Percentiles rank a stretch among this genome's conserved stretches.
These are phyloP conservation scores for Xylariaceae sp. DNA, from an alignment of 2,329 filamentous ascomycete genomes.

Conservation along the genomic window DNA sequence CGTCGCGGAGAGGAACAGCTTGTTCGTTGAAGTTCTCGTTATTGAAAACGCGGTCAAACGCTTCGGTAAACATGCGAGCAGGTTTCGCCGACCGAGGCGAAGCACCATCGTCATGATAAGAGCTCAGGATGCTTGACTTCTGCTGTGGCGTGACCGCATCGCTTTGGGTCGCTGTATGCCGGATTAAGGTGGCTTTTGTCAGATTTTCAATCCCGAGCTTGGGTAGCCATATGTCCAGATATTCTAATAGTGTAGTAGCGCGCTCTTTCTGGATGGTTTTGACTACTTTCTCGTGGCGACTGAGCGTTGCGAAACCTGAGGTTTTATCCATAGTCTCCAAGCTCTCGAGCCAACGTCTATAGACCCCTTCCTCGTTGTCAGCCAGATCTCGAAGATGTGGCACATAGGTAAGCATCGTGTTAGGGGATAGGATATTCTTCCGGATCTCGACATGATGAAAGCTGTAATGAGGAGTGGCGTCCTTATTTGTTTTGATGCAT, in stretches of 20 bases:
- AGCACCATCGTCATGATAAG: slow-evolving; percentile 40
- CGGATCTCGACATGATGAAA: slow-evolving; percentile 58
- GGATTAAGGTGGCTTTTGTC: slow-evolving; percentile 49
- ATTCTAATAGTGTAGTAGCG: slow-evolving; percentile 48
- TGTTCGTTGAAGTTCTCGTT: slow-evolving; percentile 32
- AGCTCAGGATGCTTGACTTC: slow-evolving; percentile 48
- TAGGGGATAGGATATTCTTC: slow-evolving; percentile 57
- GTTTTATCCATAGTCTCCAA: slow-evolving; percentile 55
- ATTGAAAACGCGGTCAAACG: slow-evolving; percentile 54
- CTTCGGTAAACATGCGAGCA: slow-evolving; percentile 51
- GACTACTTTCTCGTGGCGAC: slow-evolving; percentile 46
- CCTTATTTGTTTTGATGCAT: slow-evolving; percentile 47
- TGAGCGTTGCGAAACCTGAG: slow-evolving; percentile 54
- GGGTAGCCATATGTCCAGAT: slow-evolving; percentile 52
- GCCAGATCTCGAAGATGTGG: slow-evolving; percentile 56
- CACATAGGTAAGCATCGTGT: slow-evolving; percentile 58
- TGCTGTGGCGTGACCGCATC: slow-evolving; percentile 52
- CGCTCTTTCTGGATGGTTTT: slow-evolving; percentile 49
- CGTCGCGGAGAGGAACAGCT: slow-evolving; percentile 47
- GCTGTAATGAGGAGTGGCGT: slow-evolving; percentile 53
- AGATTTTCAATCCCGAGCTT: slow-evolving; percentile 48
- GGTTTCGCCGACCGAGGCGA: slow-evolving; percentile 41
- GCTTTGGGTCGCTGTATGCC: slow-evolving; percentile 47
- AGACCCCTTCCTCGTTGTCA: slow-evolving; percentile 52
- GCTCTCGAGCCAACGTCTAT: slow-evolving; percentile 54